Percentiles rank a stretch among this genome's conserved stretches.
Conservation (phyloP, 2,329 filamentous ascomycete species). For the Diaporthe sp. region DNA sequence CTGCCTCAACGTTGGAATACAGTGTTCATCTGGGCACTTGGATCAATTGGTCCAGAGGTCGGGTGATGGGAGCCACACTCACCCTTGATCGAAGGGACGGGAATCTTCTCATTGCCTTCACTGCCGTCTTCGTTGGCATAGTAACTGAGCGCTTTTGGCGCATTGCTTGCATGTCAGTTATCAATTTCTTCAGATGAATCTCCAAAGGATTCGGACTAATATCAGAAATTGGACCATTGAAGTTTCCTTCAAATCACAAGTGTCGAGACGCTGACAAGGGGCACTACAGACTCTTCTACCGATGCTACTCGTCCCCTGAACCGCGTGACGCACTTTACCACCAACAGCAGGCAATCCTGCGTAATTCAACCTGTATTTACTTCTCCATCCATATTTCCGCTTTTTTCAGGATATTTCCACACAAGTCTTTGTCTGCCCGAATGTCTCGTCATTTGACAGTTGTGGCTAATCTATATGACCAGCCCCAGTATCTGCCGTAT, state of each 20-base stretch:
- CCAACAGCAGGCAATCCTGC: conserved; percentile 44
- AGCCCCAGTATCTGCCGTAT: background rate
- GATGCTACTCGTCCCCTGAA: conserved; percentile 38
- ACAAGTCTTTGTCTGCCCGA: too few relatives aligned
- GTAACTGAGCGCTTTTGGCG: conserved; percentile 45
- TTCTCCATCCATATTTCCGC: too few relatives aligned
- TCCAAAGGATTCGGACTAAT: background rate
- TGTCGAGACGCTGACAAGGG: background rate
- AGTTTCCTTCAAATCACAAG: background rate
- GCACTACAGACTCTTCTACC: conserved; percentile 41
- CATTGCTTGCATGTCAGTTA: conserved; percentile 37
- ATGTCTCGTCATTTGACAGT: too few relatives aligned
- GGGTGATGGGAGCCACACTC: conserved; percentile 49
- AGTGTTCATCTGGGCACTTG: conserved; percentile 41
- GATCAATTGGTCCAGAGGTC: conserved; percentile 51
- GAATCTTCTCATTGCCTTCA: conserved; percentile 50
- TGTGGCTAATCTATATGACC: background rate
- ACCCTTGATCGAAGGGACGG: conserved; percentile 49
- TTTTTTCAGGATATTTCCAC: too few relatives aligned
- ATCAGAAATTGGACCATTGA: background rate
- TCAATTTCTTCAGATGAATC: background rate
- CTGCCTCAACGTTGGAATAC: background rate
- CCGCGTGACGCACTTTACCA: conserved; percentile 47
- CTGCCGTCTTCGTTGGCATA: conserved; percentile 50
- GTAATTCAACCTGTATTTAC: background rate